Percentiles rank a stretch among this genome's conserved stretches.
Evolutionary conservation across 345 rosid species (phyloP).

Genomic region (Dipteronia dyeriana): DNA sequence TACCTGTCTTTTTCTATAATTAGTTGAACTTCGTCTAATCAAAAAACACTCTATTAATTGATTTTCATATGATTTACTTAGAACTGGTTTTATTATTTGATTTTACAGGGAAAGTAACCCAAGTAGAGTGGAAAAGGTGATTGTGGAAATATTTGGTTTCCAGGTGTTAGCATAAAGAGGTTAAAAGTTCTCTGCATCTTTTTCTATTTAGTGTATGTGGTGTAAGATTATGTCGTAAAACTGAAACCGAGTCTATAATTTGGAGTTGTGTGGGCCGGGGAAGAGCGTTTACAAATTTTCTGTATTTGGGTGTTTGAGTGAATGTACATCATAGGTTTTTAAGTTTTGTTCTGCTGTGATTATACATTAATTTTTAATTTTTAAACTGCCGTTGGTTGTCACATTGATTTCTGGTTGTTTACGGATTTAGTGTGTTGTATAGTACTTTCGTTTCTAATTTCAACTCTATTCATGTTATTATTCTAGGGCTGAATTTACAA

Average conservation of each 20-base stretch:
- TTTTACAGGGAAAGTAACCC: conserved; percentile 60
- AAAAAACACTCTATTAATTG: no score
- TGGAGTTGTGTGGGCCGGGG: conserved; percentile 30
- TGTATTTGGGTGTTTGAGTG: conserved; percentile 35
- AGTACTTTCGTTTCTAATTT: neutral
- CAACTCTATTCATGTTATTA: neutral
- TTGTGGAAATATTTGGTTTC: neutral
- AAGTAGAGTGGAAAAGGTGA: conserved; percentile 65
- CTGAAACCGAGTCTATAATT: conserved; percentile 25
- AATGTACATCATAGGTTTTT: conserved; percentile 55
- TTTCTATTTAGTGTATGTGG: conserved; percentile 8
- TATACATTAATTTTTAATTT: conserved; percentile 7
- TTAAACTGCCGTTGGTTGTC: conserved; percentile 18
- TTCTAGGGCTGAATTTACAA: neutral
- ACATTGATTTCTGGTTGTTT: conserved; percentile 4
- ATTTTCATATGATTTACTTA: neutral
- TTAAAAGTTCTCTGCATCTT: conserved; percentile 9
- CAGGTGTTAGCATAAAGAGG: conserved; percentile 4
- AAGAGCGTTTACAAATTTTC: conserved; percentile 26
- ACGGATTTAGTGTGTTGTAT: conserved; percentile 2
- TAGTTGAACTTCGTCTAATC: neutral
- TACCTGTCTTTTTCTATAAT: neutral
- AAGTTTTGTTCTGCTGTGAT: conserved; percentile 25
- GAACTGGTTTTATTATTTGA: conserved; percentile 8
- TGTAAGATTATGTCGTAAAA: conserved; percentile 33